Conservation (phyloP, 2,329 filamentous ascomycete species). For the Pseudodiploospora longispora region DNA sequence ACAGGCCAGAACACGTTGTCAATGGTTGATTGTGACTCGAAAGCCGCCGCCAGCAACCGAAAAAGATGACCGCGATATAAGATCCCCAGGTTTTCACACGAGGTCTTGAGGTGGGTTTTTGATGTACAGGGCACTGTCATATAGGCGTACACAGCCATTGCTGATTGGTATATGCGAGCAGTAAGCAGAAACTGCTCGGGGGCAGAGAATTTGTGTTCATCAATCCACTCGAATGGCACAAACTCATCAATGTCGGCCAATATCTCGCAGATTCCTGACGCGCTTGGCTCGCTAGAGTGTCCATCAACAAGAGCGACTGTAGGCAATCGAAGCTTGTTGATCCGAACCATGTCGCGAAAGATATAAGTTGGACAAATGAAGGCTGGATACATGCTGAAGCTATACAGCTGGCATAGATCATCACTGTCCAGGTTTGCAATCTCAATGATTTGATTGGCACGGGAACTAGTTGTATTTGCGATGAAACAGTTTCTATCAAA, state of each 20-base stretch:
- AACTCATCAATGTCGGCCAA: constrained; percentile 4
- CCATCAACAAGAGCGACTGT: background rate
- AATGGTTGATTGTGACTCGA: background rate
- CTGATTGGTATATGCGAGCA: constrained; percentile 3
- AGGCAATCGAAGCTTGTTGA: constrained; percentile 7
- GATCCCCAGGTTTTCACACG: background rate
- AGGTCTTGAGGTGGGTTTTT: background rate
- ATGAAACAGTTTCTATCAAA: background rate
- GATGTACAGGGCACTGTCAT: background rate
- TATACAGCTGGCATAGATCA: constrained; percentile 3
- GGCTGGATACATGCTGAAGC: constrained; percentile 3
- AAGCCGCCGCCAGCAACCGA: background rate
- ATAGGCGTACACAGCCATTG: constrained; percentile 1
- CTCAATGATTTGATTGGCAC: background rate
- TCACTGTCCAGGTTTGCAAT: background rate
- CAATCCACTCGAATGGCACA: constrained; percentile 4
- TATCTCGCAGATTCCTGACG: background rate
- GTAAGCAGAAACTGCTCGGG: background rate
- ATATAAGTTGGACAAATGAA: constrained; percentile 6
- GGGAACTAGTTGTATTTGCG: constrained; percentile 3
- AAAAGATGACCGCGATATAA: constrained; percentile 2
- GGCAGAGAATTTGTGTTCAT: background rate
- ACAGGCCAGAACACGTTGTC: constrained; percentile 3
- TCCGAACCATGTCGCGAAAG: constrained; percentile 6
- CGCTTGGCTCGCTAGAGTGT: background rate